Conservation (phyloP, 73 alveolate genomes). For the Tetrahymena elliotti region DNA sequence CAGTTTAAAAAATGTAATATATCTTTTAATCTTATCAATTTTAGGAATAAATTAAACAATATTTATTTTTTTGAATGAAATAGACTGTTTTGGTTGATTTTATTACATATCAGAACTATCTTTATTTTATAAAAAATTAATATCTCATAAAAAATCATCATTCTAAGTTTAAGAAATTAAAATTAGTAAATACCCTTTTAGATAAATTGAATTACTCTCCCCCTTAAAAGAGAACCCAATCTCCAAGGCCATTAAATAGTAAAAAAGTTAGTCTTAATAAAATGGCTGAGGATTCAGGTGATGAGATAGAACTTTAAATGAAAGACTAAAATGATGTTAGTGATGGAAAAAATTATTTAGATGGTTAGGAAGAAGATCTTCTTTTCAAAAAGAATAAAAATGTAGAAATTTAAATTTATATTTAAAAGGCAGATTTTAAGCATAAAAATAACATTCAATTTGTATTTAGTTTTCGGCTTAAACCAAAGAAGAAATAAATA, state of each 20-base stretch:
- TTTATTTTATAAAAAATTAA: background rate
- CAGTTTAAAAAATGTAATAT: background rate
- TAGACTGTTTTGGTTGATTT: background rate
- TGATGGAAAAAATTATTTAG: background rate
- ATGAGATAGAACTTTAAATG: background rate
- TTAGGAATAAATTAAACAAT: background rate
- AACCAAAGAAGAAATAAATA: background rate
- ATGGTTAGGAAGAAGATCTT: background rate
- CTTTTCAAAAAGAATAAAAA: background rate
- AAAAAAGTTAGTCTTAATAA: background rate
- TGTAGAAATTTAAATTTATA: background rate
- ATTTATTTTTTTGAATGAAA: background rate
- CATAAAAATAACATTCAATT: too few relatives aligned
- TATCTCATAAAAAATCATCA: background rate
- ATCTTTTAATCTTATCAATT: background rate
- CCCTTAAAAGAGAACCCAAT: background rate
- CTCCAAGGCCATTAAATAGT: background rate
- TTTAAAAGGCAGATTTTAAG: background rate
- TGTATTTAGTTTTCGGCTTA: too few relatives aligned
- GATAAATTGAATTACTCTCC: background rate
- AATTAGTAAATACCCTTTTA: background rate
- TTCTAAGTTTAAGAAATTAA: background rate
- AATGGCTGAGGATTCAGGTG: slow-evolving; percentile 1
- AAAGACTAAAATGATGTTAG: background rate
- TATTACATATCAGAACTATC: background rate